phyloP scores from a whole-genome alignment of 192 early-diverging fungal genomes.

The Coemansia sp. region DNA sequence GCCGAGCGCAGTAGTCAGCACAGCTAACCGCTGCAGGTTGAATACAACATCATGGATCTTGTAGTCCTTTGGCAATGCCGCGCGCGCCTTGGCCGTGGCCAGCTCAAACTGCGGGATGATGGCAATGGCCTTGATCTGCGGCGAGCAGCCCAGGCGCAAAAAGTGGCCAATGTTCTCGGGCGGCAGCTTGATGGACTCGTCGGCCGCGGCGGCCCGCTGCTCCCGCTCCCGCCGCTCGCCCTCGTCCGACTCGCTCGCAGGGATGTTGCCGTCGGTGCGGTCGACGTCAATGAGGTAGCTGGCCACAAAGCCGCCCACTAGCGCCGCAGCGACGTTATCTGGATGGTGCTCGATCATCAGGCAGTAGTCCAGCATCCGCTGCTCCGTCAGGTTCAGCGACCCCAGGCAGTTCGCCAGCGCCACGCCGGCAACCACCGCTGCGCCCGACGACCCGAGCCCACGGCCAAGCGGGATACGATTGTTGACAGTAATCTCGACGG shows the following conservation, averaged over 20 bases:
- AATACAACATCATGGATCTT: slow-evolving; percentile 76
- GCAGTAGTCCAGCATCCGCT: slow-evolving; percentile 87
- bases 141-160: slow-evolving; percentile 60
- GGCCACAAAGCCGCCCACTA: slow-evolving; percentile 92
- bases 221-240: slow-evolving; percentile 13
- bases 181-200: slow-evolving; percentile 33
- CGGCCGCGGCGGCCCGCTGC: slow-evolving; percentile 9
- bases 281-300: slow-evolving; percentile 66
- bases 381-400: slow-evolving; percentile 57
- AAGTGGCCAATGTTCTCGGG: slow-evolving; percentile 64
- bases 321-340: slow-evolving; percentile 91
- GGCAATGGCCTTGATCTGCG: slow-evolving; percentile 66
- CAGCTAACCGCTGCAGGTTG: slow-evolving; percentile 92
- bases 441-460: slow-evolving; percentile 93
- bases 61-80: slow-evolving; percentile 75
- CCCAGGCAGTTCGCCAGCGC: slow-evolving; percentile 73
- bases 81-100: slow-evolving; percentile 84
- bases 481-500: slow-evolving; percentile 66
- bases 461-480: slow-evolving; percentile 95
- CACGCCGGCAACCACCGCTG: slow-evolving; percentile 93
- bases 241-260: slow-evolving; percentile 22
- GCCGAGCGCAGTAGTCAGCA: slow-evolving; percentile 78
- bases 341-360: slow-evolving; percentile 94
- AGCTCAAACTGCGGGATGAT: slow-evolving; percentile 90
- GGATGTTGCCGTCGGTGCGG: slow-evolving; percentile 24